Base-by-base conservation (phyloP, 352 stramenopile species). In the Phytophthora chlamydospora region DNA sequence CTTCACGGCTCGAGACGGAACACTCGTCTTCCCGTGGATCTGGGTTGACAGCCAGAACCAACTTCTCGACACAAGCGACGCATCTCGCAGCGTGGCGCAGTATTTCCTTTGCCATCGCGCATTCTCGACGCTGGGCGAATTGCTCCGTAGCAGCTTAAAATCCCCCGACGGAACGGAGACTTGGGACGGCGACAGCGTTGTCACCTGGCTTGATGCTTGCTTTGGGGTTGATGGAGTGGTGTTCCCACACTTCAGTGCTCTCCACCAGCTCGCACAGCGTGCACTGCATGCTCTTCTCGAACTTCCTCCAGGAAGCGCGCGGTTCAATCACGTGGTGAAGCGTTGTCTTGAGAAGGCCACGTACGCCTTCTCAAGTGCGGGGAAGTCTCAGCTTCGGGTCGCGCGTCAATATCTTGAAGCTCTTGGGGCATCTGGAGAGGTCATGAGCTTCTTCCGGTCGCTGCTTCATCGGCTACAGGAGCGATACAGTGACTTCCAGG, bases 131-230 rank as follows among this genome's bases (percentile, higher is more conserved):
- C 31, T 78, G 14, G 36, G 29, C 3, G 55, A 66, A 14, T 8
- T 78, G 8, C 40, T 78, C 13, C 66, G 49, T 24, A 64, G 52
- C 36, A 76, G 53, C 61, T 50, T 60, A 16, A 42, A 52, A 19
- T 44, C 34, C 3, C 24, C 44, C 32, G 39, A 57, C 12, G 50
- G 40, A 19, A 62, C 44, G 8, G 41, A 16, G 29, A 54, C 38
- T 12, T 68, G 53, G 62, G 44, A 60, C 35, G 51, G 51, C 48
- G 63, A 62, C 29, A 51, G 21, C 68, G 16, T 59, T 29, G 14
- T 53, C 17, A n/a, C 60, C 29, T 90, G 83, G 80, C 44, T 91
- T 2, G 83, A 91, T 24, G 70, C 88, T 17, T 88, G 78, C 48
- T 88, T 88, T 16, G 68, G 69, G 8, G 57, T 89, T 0, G 73